Percentiles rank a stretch among this genome's conserved stretches.
Evolutionary conservation across 1,139 yeast species (phyloP).

Genomic region (Blastobotrys indianensis): DNA sequence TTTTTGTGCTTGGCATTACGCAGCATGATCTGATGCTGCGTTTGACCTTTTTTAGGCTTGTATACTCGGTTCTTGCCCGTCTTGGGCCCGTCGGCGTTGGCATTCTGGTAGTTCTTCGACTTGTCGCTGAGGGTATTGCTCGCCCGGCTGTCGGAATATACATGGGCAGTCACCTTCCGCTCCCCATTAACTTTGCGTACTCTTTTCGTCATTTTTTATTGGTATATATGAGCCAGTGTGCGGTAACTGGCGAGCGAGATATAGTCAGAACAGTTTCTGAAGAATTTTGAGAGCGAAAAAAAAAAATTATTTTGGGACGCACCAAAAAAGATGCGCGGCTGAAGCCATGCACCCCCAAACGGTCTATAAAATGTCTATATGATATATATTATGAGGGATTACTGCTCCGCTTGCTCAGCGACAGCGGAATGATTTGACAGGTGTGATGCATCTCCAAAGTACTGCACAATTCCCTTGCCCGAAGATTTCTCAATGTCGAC

Average conservation of each 20-base stretch:
- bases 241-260: too few relatives aligned
- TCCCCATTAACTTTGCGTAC: slow-evolving; percentile 18
- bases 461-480: slow-evolving; percentile 18
- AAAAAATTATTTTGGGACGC: neutral
- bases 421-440: slow-evolving; percentile 10
- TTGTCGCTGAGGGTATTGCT: slow-evolving; percentile 22
- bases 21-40: slow-evolving; percentile 11
- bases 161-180: slow-evolving; percentile 23
- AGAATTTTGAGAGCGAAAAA: neutral
- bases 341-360: too few relatives aligned
- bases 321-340: too few relatives aligned
- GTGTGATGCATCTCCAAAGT: slow-evolving; percentile 26
- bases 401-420: slow-evolving; percentile 18
- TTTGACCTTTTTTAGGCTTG: slow-evolving; percentile 18
- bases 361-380: too few relatives aligned
- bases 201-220: slow-evolving; percentile 19
- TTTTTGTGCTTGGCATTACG: slow-evolving; percentile 33
- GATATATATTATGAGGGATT: neutral
- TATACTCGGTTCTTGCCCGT: slow-evolving; percentile 20
- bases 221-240: too few relatives aligned
- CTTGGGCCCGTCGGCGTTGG: slow-evolving; percentile 16
- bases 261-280: too few relatives aligned
- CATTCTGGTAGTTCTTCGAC: slow-evolving; percentile 24
- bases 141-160: slow-evolving; percentile 24
- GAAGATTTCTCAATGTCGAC: slow-evolving; percentile 38